Conservation (phyloP, 495 filamentous ascomycete genomes). For the Hypomontagnella submonticulosa region DNA sequence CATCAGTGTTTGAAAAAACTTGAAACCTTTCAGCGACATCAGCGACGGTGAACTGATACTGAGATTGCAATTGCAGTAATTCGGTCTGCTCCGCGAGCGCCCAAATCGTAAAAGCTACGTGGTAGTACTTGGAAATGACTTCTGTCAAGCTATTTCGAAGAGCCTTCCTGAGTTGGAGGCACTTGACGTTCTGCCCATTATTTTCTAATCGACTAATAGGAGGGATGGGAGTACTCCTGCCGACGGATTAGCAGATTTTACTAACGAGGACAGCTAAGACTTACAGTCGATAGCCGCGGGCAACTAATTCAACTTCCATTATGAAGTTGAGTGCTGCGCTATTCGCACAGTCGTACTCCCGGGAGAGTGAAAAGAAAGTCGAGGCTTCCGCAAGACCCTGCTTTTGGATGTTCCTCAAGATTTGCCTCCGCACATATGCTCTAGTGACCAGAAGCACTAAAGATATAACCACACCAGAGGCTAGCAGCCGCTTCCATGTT, state of each 20-base stretch:
- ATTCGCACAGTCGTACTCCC: constrained; percentile 83
- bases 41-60: constrained; percentile 73
- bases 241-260: constrained; percentile 52
- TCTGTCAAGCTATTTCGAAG: constrained; percentile 74
- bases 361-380: constrained; percentile 76
- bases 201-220: constrained; percentile 87
- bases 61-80: constrained; percentile 49
- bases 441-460: constrained; percentile 69
- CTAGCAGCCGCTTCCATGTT: constrained; percentile 65
- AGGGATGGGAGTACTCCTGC: constrained; percentile 83
- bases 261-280: constrained; percentile 37
- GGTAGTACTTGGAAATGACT: constrained; percentile 75
- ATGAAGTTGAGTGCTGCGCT: constrained; percentile 85
- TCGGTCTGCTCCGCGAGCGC: constrained; percentile 79
- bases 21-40: constrained; percentile 62
- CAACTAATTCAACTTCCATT: constrained; percentile 96
- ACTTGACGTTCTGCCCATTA: constrained; percentile 78
- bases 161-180: constrained; percentile 77
- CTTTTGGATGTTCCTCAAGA: constrained; percentile 83
- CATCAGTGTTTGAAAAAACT: constrained; percentile 68
- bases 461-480: constrained; percentile 67
- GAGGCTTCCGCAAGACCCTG: constrained; percentile 81
- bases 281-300: constrained; percentile 91
- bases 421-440: constrained; percentile 80
- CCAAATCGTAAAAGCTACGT: constrained; percentile 72